Evolutionary conservation across 2,329 filamentous ascomycete genomes (phyloP).

Genomic region (Zymoseptoria brevis): DNA sequence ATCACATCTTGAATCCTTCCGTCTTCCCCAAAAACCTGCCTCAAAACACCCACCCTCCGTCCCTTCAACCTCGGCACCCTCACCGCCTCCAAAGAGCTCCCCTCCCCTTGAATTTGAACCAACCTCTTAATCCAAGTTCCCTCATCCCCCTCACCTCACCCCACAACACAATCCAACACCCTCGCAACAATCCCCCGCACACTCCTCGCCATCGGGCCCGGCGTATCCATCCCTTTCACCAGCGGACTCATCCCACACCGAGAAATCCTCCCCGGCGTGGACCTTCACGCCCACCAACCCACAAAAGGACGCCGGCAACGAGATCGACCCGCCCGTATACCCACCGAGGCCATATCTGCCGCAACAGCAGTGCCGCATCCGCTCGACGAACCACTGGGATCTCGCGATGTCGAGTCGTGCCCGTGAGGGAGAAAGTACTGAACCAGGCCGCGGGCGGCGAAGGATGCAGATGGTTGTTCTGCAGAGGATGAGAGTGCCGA

Average conservation of each 20-base stretch:
- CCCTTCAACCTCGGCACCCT: conserved; percentile 11
- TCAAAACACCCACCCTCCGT: conserved; percentile 18
- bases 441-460: no score
- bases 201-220: conserved; percentile 19
- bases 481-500: no score
- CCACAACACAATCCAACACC: conserved; percentile 15
- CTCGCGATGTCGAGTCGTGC: no score
- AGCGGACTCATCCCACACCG: conserved; percentile 12
- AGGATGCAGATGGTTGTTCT: no score
- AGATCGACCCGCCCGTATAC: no score
- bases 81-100: conserved; percentile 14
- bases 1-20: conserved; percentile 15
- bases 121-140: conserved; percentile 19
- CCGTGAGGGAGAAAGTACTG: no score
- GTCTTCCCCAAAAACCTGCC: conserved; percentile 18
- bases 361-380: no score
- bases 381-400: no score
- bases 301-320: no score
- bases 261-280: no score
- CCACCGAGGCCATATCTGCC: no score
- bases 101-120: neutral
- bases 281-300: no score
- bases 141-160: conserved; percentile 13
- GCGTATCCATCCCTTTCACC: conserved; percentile 19
- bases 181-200: conserved; percentile 5